Evolutionary conservation across 371 early-diverging fungal genomes (phyloP), one percentile per base, ranked within the genome.

Genomic region (Chytridiales sp.): DNA sequence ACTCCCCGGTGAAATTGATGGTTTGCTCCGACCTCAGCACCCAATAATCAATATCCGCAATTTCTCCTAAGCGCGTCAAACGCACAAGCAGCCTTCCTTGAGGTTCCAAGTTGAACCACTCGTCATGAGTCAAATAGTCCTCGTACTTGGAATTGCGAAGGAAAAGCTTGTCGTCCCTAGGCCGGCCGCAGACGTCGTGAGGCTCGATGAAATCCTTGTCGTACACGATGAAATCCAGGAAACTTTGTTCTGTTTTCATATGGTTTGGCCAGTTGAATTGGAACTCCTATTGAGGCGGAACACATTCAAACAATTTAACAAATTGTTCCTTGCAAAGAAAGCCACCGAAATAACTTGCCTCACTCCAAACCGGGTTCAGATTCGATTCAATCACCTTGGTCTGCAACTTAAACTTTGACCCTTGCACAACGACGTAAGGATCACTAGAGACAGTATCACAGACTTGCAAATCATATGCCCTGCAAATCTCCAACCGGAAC

Each of bases 311-410:
- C 30, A 31, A 11, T 22, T 4, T 21, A 47, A 30, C 46, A 22
- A 43, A 22, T 21, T 53, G 17, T 32, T 5, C 9, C 11, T 8
- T 50, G 3, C 9, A 49, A 17, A 56, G 27, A 43, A 42, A 43
- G 27, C 6, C 2, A 50, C 5, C 38, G 39, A 47, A 30, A 60
- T 51, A 34, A 32, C 17, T 8, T 19, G 61, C 66, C 52, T 92
- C 90, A 57, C 94, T 87, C 92, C 93, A 97, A 51, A 85, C 84
- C 0, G 95, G 97, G 54, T 87, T 83, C 47, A 88, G 66, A 48
- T 85, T 86, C 55, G 81, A 81, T 30, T 83, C 77, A 47, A 91
- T 81, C 27, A 85, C 78, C 40, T 84, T 80, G 3, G 94, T 91
- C 27, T 44, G 42, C 11, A 38, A 70, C 29, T 19, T 15, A 8